Conservation (phyloP, 768 basidiomycete species). For the Lactifluus rugatus region DNA sequence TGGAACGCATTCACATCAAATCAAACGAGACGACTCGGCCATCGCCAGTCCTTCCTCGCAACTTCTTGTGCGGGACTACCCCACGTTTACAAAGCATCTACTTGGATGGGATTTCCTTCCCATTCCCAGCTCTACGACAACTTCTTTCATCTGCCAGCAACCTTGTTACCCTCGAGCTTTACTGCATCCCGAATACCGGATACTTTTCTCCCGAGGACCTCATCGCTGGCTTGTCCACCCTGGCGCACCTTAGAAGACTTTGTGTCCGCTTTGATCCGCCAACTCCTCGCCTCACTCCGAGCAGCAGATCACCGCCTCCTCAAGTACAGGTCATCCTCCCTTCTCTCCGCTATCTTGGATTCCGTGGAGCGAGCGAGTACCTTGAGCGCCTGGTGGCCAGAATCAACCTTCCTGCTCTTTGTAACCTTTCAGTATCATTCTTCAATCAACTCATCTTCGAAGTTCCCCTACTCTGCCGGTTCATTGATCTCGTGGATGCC, state of each 20-base stretch:
- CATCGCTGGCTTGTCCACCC: not conserved
- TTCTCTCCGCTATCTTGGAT: not conserved
- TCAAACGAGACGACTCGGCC: conserved; percentile 28
- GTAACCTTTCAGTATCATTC: not conserved
- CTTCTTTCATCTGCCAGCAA: conserved; percentile 1
- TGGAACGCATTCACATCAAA: conserved; percentile 17
- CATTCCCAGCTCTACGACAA: not conserved
- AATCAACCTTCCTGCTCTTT: not conserved
- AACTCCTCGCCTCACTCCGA: not conserved
- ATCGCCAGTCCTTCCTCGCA: conserved; percentile 22
- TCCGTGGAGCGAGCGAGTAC: not conserved
- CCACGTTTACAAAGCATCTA: not conserved
- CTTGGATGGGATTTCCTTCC: not conserved
- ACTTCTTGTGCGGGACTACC: not conserved
- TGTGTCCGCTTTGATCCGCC: not conserved
- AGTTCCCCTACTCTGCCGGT: not conserved
- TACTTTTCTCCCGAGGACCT: not conserved
- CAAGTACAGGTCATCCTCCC: not conserved
- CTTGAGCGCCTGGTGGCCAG: not conserved
- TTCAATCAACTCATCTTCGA: not conserved
- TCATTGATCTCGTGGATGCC: not conserved
- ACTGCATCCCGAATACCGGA: not conserved
- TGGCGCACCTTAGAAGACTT: not conserved
- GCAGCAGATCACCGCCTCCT: too few relatives aligned
- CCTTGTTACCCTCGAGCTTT: not conserved